Base-by-base conservation (phyloP, 1,284 basidiomycete genomes). In the Papiliotrema laurentii region DNA sequence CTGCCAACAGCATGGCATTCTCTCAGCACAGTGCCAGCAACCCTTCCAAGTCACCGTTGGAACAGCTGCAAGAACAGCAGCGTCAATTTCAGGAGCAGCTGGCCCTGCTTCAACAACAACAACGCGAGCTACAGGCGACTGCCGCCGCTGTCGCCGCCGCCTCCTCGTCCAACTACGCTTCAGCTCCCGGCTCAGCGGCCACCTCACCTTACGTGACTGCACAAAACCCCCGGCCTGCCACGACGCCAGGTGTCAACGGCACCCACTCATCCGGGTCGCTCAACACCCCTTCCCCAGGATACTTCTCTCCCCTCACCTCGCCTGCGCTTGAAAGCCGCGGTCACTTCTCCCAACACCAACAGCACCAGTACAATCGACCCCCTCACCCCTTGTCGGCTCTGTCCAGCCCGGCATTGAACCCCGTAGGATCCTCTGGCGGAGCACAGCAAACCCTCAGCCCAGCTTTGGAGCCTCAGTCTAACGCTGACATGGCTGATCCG, bases 221-320 rank as follows among this genome's bases (percentile, higher is more conserved):
- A 3, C 41, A 50, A 16, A 48, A 48, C 13, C 47, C 54, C 9
- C 58, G 60, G 34, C 51, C 53, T 2, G 58, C 48, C 26, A 49
- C 59, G 9, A 61, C 62, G 0, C 62, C 63, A 0, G 64, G 60
- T 19, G 25, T 54, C 24, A 41, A 31, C 3, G 40, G 45, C 11
- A 35, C 31, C 9, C 54, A 57, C 31, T 56, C 51, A 25, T 44
- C 36, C 9, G 55, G 54, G 13, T 43, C 31, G 4, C 50, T 51
- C 28, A 53, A 26, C 22, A 65, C 57, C 9, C 61, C 59, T 27
- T 62, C 55, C 2, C 64, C 66, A 1, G 77, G 78, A 30, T 77
- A 79, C 61, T 80, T 82, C 61, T 79, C 80, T 3, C 80, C 80
- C 1, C 64, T 82, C 34, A 79, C 79, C 1, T 81, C 79, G 5